Evolutionary conservation across 2,329 filamentous ascomycete genomes (phyloP).

Genomic region (Coniochaeta sp.): DNA sequence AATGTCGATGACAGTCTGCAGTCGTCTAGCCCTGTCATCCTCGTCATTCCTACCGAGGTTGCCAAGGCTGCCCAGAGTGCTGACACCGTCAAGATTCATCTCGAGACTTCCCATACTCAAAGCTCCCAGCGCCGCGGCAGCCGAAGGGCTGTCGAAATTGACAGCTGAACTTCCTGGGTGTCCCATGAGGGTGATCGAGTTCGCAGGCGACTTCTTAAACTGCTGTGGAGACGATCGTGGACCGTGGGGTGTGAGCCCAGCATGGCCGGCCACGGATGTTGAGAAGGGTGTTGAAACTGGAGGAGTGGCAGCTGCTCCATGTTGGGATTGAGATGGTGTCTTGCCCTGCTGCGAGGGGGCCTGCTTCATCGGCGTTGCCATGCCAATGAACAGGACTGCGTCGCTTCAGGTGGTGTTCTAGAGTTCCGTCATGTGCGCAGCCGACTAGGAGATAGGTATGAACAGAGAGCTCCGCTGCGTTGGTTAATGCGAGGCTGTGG

Average conservation of each 20-base stretch:
- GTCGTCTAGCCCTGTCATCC: slow-evolving; percentile 46
- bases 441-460: not conserved
- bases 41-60: slow-evolving; percentile 28
- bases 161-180: slow-evolving; percentile 37
- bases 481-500: not conserved
- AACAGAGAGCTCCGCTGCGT: not conserved
- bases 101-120: slow-evolving; percentile 46
- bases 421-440: not conserved
- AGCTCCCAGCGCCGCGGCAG: slow-evolving; percentile 52
- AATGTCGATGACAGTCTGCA: slow-evolving; percentile 42
- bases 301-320: slow-evolving; percentile 48
- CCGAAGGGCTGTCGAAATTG: slow-evolving; percentile 58
- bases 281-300: slow-evolving; percentile 63
- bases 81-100: slow-evolving; percentile 42
- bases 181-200: slow-evolving; percentile 37
- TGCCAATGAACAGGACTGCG: not conserved
- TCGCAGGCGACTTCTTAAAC: slow-evolving; percentile 55
- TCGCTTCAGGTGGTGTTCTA: not conserved
- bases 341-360: slow-evolving; percentile 41
- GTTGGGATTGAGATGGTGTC: slow-evolving; percentile 37
- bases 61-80: slow-evolving; percentile 33
- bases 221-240: slow-evolving; percentile 56
- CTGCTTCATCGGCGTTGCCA: slow-evolving; percentile 39
- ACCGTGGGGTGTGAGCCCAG: slow-evolving; percentile 52
- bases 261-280: slow-evolving; percentile 37